phyloP scores from a whole-genome alignment of 2,329 filamentous ascomycete genomes.

The Tolypocladium guangdongense region DNA sequence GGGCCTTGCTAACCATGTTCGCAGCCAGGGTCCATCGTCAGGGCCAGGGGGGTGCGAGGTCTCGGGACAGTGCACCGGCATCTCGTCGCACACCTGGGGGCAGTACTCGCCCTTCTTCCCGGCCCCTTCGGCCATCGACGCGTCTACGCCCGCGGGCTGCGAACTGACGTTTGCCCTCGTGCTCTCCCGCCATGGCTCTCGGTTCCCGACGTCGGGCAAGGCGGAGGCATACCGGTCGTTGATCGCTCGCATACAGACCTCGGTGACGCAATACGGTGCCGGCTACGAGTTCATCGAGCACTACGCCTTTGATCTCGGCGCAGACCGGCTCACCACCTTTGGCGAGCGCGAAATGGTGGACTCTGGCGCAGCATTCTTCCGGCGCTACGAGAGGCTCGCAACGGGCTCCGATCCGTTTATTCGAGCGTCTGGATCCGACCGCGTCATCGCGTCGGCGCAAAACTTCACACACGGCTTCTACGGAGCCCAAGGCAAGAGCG shows the following conservation, averaged over 20 bases:
- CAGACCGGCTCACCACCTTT: constrained; percentile 56
- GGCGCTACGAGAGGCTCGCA: constrained; percentile 57
- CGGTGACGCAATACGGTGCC: constrained; percentile 44
- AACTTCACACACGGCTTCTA: constrained; percentile 71
- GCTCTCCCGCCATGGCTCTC: constrained; percentile 74
- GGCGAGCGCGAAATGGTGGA: constrained; percentile 60
- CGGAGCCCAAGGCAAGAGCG: constrained; percentile 21
- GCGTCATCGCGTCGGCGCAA: constrained; percentile 63
- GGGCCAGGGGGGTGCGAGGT: constrained; percentile 11
- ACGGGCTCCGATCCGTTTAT: constrained; percentile 53
- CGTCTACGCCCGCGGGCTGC: constrained; percentile 55
- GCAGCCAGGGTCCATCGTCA: neutral
- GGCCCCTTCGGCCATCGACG: constrained; percentile 54
- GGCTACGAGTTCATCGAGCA: constrained; percentile 59
- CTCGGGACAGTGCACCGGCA: constrained; percentile 36
- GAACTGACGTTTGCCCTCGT: constrained; percentile 69
- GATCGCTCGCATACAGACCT: constrained; percentile 53
- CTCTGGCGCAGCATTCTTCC: constrained; percentile 66
- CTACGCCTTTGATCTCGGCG: constrained; percentile 61
- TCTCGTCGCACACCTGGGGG: constrained; percentile 63
- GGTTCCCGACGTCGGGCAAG: constrained; percentile 66
- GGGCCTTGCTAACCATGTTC: neutral
- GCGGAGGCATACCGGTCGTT: constrained; percentile 50
- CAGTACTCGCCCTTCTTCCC: constrained; percentile 82
- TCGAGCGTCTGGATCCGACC: constrained; percentile 56